Conservation (phyloP, 306 rosid species). For the Cucumis sativus region Cucumber_9930_V3 NC_026657.2:15520001-15520500, state of each 20-base stretch:
- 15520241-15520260: no score
- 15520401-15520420: conserved; percentile 38
- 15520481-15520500: conserved; percentile 69
- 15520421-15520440: conserved; percentile 60
- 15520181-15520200: no score
- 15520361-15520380: background rate
- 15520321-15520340: background rate
- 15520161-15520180: no score
- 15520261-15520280: no score
- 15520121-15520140: background rate
- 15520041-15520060: no score
- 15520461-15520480: conserved; percentile 76
- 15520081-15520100: background rate
- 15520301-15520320: background rate
- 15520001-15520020: no score
- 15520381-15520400: background rate
- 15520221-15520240: background rate
- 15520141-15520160: no score
- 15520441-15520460: conserved; percentile 86
- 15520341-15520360: background rate
- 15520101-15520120: background rate
- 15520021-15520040: no score
- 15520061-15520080: no score
- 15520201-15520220: background rate
- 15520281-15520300: background rate